phyloP scores from a whole-genome alignment of 441 rosid species.

The Lagerstroemia fauriei region DNA sequence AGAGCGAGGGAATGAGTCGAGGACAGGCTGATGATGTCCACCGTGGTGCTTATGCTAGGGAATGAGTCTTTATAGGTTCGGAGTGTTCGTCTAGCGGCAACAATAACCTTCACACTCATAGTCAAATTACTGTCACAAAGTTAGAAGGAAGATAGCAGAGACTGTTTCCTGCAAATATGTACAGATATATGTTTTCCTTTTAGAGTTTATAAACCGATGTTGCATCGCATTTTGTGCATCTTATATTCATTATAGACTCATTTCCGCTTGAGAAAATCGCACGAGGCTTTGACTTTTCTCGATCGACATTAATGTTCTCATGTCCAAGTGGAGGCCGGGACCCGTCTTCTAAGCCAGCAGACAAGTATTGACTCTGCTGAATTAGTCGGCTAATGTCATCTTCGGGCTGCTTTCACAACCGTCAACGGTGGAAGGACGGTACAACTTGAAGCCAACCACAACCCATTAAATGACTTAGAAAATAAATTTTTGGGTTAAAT shows the following conservation, averaged over 20 bases:
- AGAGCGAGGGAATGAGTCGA: neutral
- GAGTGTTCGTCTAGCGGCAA: slow-evolving; percentile 13
- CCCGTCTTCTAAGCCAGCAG: too few relatives aligned
- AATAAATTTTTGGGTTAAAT: too few relatives aligned
- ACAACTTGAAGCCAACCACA: too few relatives aligned
- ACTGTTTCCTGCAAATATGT: neutral
- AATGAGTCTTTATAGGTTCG: neutral
- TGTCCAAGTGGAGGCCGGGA: too few relatives aligned
- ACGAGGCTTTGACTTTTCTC: too few relatives aligned
- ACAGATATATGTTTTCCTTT: neutral
- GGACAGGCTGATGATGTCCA: slow-evolving; percentile 27
- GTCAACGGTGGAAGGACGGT: too few relatives aligned
- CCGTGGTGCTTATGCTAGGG: slow-evolving; percentile 20
- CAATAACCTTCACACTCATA: neutral
- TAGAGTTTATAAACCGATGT: neutral
- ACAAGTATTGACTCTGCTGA: too few relatives aligned
- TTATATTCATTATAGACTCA: slow-evolving; percentile 23
- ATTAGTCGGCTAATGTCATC: too few relatives aligned
- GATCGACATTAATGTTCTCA: too few relatives aligned
- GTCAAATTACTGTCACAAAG: slow-evolving; percentile 8
- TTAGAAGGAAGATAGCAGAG: slow-evolving; percentile 16
- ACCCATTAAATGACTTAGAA: too few relatives aligned
- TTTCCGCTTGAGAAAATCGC: slow-evolving; percentile 35
- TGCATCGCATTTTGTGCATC: neutral
- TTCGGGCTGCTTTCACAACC: too few relatives aligned